A percentile compares a stretch with the other conserved stretches of the same genome.
phyloP scores from a whole-genome alignment of 768 basidiomycete species.

The Hypsizygus marmoreus region DNA sequence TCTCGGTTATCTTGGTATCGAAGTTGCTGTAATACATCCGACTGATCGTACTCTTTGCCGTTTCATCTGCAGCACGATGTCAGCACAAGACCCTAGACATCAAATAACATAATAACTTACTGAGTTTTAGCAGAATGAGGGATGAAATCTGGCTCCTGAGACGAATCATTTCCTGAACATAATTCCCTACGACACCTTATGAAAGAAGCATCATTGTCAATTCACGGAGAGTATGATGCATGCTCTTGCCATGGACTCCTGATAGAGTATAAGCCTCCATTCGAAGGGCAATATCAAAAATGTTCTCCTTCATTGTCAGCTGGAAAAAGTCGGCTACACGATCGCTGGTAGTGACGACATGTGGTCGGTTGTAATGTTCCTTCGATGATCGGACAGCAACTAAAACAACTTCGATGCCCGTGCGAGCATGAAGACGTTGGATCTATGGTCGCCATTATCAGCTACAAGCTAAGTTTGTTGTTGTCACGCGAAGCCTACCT shows the following conservation, averaged over 20 bases:
- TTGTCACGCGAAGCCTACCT: neutral
- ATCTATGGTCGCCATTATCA: neutral
- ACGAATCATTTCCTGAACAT: constrained; percentile 2
- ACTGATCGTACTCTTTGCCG: neutral
- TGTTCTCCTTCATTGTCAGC: neutral
- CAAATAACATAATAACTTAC: too few species aligned
- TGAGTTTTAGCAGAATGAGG: too few species aligned
- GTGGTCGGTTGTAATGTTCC: neutral
- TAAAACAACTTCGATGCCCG: neutral
- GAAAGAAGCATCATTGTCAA: neutral
- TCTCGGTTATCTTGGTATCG: neutral
- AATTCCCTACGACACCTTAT: neutral
- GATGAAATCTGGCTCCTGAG: too few species aligned
- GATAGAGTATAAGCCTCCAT: constrained; percentile 3
- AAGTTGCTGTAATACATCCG: neutral
- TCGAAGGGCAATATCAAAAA: neutral
- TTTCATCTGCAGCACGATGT: neutral
- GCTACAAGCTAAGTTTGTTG: neutral
- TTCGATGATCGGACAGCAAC: neutral
- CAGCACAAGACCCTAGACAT: neutral
- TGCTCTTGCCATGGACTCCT: neutral
- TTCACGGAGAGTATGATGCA: neutral
- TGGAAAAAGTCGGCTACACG: neutral
- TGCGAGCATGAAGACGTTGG: neutral
- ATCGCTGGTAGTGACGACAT: constrained; percentile 2